A percentile compares a stretch with the other conserved stretches of the same genome.
phyloP scores from a whole-genome alignment of 257 asterid species.

The Nyctanthes arbortristis region DNA sequence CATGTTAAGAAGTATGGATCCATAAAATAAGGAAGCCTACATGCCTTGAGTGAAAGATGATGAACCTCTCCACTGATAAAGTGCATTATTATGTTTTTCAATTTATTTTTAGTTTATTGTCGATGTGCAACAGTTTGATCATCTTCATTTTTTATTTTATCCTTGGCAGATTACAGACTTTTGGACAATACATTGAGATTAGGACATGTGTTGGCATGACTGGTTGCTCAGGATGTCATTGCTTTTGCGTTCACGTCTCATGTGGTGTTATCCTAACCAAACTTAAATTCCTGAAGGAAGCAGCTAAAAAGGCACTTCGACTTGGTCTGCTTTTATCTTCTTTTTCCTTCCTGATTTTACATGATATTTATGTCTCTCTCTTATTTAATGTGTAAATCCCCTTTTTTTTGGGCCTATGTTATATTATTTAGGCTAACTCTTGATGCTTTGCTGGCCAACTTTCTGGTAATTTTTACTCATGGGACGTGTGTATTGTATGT shows the following conservation, averaged over 20 bases:
- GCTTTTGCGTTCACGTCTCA: constrained; percentile 35
- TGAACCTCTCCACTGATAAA: background rate
- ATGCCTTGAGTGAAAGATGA: background rate
- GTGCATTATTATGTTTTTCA: too few species aligned
- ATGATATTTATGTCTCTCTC: background rate
- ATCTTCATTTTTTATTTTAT: background rate
- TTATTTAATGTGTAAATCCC: background rate
- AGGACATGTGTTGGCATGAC: constrained; percentile 30
- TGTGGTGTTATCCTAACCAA: constrained; percentile 35
- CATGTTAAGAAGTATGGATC: background rate
- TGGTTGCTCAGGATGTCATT: constrained; percentile 34
- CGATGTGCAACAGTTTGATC: background rate
- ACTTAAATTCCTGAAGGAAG: constrained; percentile 44
- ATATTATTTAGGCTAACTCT: constrained; percentile 50
- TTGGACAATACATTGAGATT: background rate
- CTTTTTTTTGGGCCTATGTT: constrained; percentile 40
- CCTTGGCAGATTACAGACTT: background rate
- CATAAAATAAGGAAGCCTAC: background rate
- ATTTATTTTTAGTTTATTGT: too few species aligned
- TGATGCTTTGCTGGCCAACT: constrained; percentile 75
- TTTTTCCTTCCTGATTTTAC: background rate
- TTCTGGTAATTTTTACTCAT: constrained; percentile 47
- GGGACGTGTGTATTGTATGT: background rate
- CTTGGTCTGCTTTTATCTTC: constrained; percentile 32
- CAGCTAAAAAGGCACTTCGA: constrained; percentile 41